Evolutionary conservation across 179 eudicot species (phyloP).

Genomic region (Silene vulgaris): DNA sequence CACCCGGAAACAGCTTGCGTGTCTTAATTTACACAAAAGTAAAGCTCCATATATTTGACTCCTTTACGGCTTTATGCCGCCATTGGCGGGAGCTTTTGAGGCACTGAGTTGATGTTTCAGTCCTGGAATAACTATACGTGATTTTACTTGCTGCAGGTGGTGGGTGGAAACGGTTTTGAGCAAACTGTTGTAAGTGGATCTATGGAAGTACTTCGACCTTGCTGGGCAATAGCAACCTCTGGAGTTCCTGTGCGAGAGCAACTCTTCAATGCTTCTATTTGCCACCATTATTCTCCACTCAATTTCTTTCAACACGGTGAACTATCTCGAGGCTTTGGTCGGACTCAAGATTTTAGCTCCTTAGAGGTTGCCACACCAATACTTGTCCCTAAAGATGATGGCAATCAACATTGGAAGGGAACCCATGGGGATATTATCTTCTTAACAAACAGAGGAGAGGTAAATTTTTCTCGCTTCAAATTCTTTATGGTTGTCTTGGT

Average conservation of each 20-base stretch:
- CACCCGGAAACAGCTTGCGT: too few species aligned
- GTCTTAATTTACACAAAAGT: too few species aligned
- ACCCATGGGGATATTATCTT: conserved; percentile 91
- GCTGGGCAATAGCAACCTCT: conserved; percentile 99
- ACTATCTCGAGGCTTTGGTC: conserved; percentile 67
- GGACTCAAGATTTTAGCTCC: conserved; percentile 54
- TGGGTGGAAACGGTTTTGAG: conserved; percentile 93
- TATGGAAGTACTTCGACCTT: conserved; percentile 95
- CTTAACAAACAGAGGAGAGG: conserved; percentile 95
- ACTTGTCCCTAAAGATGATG: conserved; percentile 73
- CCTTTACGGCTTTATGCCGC: too few species aligned
- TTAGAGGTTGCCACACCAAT: conserved; percentile 96
- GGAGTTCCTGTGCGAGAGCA: conserved; percentile 98
- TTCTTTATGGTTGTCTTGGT: background rate
- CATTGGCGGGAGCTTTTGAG: background rate
- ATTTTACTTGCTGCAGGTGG: conserved; percentile 47
- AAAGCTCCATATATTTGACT: too few species aligned
- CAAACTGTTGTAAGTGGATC: conserved; percentile 95
- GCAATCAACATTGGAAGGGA: conserved; percentile 76
- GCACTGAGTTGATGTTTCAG: background rate
- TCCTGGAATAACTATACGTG: background rate
- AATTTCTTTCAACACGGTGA: conserved; percentile 82
- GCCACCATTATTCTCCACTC: conserved; percentile 74
- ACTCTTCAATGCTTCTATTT: conserved; percentile 96
- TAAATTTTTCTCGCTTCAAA: conserved; percentile 26